These are phyloP conservation scores for Anastatica hierochuntica DNA, from an alignment of 345 rosid species.

Conservation along the genomic window DNA sequence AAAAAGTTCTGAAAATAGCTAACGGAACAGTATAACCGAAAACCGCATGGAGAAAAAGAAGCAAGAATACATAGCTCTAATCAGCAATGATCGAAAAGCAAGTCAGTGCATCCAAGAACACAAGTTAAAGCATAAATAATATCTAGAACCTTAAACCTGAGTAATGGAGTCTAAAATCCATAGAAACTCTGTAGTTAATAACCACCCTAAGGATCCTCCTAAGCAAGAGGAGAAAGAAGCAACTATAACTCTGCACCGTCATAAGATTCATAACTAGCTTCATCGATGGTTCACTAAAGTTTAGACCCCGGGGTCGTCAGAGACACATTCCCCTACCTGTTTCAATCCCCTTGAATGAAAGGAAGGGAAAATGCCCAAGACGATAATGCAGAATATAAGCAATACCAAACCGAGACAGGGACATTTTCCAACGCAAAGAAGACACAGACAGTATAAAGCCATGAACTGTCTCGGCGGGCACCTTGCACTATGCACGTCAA, in stretches of 20 bases:
- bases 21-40: not conserved
- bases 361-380: slow-evolving; percentile 24
- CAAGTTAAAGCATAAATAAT: not conserved
- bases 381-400: slow-evolving; percentile 29
- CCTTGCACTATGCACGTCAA: slow-evolving; percentile 37
- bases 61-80: not conserved
- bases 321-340: slow-evolving; percentile 28
- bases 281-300: too few relatives aligned
- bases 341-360: slow-evolving; percentile 35
- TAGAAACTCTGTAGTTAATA: not conserved
- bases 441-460: slow-evolving; percentile 25
- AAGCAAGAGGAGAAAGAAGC: not conserved
- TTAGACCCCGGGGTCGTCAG: slow-evolving; percentile 26
- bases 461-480: slow-evolving; percentile 49
- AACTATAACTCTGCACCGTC: not conserved
- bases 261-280: slow-evolving; percentile 4
- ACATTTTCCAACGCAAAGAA: slow-evolving; percentile 25
- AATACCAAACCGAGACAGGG: slow-evolving; percentile 48
- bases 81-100: not conserved
- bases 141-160: not conserved
- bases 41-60: not conserved
- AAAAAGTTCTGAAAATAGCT: not conserved
- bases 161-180: slow-evolving; percentile 7
- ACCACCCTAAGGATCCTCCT: slow-evolving; percentile 10
- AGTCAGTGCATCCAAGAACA: not conserved